A percentile compares a stretch with the other conserved stretches of the same genome.
Conservation (phyloP, 2,329 filamentous ascomycete genomes). For the Magnaporthiopsis rhizophila region DNA sequence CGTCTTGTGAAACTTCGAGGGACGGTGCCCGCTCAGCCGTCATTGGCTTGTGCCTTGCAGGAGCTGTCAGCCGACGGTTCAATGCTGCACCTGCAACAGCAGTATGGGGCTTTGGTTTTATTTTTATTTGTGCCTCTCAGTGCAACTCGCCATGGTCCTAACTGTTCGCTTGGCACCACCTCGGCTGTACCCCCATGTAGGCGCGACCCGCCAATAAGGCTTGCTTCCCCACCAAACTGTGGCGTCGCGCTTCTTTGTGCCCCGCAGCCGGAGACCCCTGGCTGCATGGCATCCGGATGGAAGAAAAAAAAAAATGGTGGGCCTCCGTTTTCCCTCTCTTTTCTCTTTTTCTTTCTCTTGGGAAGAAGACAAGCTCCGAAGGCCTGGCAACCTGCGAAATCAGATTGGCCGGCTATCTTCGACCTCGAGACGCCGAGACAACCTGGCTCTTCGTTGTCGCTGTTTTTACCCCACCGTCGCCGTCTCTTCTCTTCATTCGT, state of each 20-base stretch:
- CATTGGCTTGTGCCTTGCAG: neutral
- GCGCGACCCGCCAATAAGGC: neutral
- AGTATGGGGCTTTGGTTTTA: neutral
- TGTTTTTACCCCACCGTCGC: neutral
- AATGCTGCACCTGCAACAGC: neutral
- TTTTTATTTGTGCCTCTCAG: too few species aligned
- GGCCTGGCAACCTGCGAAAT: constrained; percentile 4
- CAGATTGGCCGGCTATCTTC: constrained; percentile 8
- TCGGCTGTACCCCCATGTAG: too few species aligned
- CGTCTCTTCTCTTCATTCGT: constrained; percentile 6
- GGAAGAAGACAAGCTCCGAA: constrained; percentile 16
- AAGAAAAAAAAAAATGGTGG: constrained; percentile 15
- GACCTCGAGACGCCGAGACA: constrained; percentile 3
- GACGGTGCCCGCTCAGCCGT: too few species aligned
- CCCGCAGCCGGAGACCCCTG: constrained; percentile 1
- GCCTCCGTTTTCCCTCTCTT: constrained; percentile 9
- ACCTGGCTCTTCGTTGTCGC: constrained; percentile 1
- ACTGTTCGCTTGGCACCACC: neutral
- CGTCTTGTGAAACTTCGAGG: too few species aligned
- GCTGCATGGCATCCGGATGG: neutral
- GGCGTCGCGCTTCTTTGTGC: neutral
- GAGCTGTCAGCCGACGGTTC: neutral
- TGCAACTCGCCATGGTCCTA: neutral
- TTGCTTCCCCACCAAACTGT: neutral
- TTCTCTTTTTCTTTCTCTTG: constrained; percentile 19